Percentiles rank a stretch among this genome's conserved stretches.
phyloP scores from a whole-genome alignment of 176 grass and related monocot species.

The Raddia distichophylla region DNA sequence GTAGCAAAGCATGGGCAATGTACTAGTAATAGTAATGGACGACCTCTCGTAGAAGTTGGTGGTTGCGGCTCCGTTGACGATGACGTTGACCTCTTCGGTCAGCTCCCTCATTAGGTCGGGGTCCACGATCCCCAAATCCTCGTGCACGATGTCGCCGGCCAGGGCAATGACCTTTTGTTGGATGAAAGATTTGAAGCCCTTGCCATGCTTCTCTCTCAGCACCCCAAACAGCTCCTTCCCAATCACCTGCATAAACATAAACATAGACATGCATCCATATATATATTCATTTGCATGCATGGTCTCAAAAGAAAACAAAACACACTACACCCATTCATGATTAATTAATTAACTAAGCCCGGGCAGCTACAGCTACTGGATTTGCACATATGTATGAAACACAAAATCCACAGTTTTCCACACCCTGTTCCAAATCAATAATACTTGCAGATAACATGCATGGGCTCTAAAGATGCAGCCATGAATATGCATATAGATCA shows the following conservation, averaged over 20 bases:
- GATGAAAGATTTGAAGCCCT: constrained; percentile 36
- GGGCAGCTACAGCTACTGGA: too few relatives aligned
- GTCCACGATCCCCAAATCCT: constrained; percentile 61
- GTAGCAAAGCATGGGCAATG: too few relatives aligned
- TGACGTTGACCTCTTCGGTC: constrained; percentile 36
- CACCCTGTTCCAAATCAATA: not conserved
- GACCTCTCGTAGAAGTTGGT: constrained; percentile 68
- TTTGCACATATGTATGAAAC: not conserved
- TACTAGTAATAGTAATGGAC: too few relatives aligned
- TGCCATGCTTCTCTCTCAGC: constrained; percentile 2
- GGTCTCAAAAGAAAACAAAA: too few relatives aligned
- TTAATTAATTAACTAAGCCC: not conserved
- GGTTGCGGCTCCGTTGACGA: constrained; percentile 59
- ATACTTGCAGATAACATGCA: not conserved
- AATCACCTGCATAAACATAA: not conserved
- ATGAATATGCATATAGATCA: not conserved
- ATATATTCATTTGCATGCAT: too few relatives aligned
- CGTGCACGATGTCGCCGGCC: constrained; percentile 36
- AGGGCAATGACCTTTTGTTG: constrained; percentile 29
- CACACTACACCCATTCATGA: not conserved
- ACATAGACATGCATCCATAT: not conserved
- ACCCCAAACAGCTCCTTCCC: constrained; percentile 25
- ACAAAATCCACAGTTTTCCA: too few relatives aligned
- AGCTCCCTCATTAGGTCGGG: constrained; percentile 26
- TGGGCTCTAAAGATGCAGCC: not conserved